phyloP scores from a whole-genome alignment of 2,329 filamentous ascomycete genomes.

The Alternaria longipes region DNA sequence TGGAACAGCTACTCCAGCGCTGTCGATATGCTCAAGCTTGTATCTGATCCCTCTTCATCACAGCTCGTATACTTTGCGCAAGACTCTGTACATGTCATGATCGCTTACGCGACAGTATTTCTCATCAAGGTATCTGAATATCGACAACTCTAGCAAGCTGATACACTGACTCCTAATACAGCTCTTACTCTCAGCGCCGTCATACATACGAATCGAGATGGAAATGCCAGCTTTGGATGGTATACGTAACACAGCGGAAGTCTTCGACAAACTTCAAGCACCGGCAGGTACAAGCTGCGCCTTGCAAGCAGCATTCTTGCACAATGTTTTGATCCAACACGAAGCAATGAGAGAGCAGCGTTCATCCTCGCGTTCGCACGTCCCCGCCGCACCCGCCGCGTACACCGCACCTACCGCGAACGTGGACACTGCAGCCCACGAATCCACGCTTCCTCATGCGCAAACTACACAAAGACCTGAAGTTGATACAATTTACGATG shows the following conservation, averaged over 20 bases:
- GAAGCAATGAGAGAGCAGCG: not conserved
- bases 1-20: not conserved
- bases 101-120: not conserved
- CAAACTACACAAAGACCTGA: not conserved
- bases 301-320: not conserved
- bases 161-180: not conserved
- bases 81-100: not conserved
- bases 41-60: not conserved
- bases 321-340: not conserved
- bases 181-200: not conserved
- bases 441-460: not conserved
- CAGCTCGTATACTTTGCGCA: not conserved
- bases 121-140: not conserved
- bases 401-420: not conserved
- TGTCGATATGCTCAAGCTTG: not conserved
- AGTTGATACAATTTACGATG: not conserved
- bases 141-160: not conserved
- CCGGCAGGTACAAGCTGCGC: not conserved
- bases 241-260: not conserved
- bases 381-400: not conserved
- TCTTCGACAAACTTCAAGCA: not conserved
- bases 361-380: not conserved
- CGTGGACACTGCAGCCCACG: not conserved
- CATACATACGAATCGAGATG: not conserved
- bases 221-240: not conserved